Evolutionary conservation across 2,329 filamentous ascomycete genomes (phyloP), one percentile per base, ranked within the genome.

Genomic region (Phialophora macrospora): DNA sequence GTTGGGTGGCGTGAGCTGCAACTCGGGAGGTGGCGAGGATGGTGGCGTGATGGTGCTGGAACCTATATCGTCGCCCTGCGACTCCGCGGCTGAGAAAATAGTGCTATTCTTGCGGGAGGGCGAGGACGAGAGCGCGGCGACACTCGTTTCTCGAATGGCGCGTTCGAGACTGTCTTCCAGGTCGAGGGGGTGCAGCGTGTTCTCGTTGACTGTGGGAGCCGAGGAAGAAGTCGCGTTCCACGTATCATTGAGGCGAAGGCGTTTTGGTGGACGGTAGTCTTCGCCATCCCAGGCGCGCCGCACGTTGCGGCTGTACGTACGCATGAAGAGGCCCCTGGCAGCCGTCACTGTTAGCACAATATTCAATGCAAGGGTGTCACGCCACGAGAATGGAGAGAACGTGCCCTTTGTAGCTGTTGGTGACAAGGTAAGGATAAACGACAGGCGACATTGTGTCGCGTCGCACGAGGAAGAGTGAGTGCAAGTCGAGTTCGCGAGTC

Each of bases 341-440:
- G 9, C 24, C 44, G 22, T 51, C 20, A 55, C 38, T 17, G 67
- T 66, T 64, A 68, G 60, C 56, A 41, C 41, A 24, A n/a, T 57
- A 24, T 46, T 14, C 30, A n/a, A 54, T 61, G 55, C 60, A 60
- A 63, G 38, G 61, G 56, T 48, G 58, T 22, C 58, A 41, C 62
- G 22, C 8, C 24, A 28, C 46, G 14, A 6, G 6, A 24, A 38
- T 66, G 58, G 34, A 24, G 30, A 30, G 12, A 54, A 72, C 71
- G 48, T 77, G 81, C 80, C 80, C 78, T 76, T 81, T 82, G 71
- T 81, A 81, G 70, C 80, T 81, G 75, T 82, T 82, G 71, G 80
- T 81, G 72, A 82, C 80, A 71, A 80, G 81, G 76, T 80, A 82
- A 72, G 80, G 80, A 78, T 70, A 68, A 11, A 70, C 57, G 46